Evolutionary conservation across 2,329 filamentous ascomycete species (phyloP), one percentile per base, ranked within the genome.

Genomic region (Colletotrichum sojae): DNA sequence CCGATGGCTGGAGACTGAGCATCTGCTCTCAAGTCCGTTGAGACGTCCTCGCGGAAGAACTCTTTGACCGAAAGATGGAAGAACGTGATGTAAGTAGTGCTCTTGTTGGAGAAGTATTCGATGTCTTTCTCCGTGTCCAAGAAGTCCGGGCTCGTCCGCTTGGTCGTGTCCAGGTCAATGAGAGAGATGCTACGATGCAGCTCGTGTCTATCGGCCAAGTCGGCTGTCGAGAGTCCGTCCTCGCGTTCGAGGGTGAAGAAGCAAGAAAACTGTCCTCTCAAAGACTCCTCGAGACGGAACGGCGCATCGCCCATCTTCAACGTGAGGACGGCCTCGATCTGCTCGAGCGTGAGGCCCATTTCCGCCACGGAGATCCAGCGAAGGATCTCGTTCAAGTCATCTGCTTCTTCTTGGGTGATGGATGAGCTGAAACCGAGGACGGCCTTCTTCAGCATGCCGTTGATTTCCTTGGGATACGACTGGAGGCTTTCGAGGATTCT

Each of bases 181-280:
- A 54, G 51, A 18, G 49, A 20, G 1, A 36, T 40, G 6, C 54
- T 70, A 68, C 76, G 76, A 9, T 74, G 74, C 16, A 75, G 73
- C 52, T 82, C 80, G 55, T 78, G 73, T n/a, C 81, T 78, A 16
- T 79, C 80, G 43, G 82, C 75, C 1, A 83, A 72, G 51, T 83
- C 81, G 16, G 83, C 80, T 0, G 82, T 83, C 0, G 82, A 81
- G 10, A 82, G 71, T 0, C 81, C 82, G 53, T 85, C 83, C 40
- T 84, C 81, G 0, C 83, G 76, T 56, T 82, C 78, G 0, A 85
- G 76, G 6, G 79, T 80, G 48, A 86, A 85, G 54, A 86, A 85
- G 58, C 82, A 84, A 0, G 82, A 80, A 52, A 82, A 85, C 53
- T 84, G 81, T 0, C 79, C 81, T 2, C 84, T 78, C 0, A 86